These are phyloP conservation scores for Patellaria atrata DNA, from an alignment of 495 filamentous ascomycete species.

Conservation along the genomic window DNA sequence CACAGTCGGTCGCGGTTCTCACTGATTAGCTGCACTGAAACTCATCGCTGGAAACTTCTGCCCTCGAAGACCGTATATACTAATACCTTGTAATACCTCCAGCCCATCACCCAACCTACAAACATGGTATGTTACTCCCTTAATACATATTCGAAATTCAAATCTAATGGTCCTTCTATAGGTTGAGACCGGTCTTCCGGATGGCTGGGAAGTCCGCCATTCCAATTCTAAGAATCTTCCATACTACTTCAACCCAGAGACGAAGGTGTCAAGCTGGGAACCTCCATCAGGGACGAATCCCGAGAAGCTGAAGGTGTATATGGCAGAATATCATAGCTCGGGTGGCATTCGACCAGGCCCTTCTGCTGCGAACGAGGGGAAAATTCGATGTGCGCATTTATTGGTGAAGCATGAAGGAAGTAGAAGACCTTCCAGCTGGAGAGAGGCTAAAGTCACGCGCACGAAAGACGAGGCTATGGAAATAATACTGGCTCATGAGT, in stretches of 20 bases:
- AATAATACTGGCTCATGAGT: slow-evolving; percentile 60
- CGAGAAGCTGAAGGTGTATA: slow-evolving; percentile 82
- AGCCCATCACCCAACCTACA: too few species aligned
- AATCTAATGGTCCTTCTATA: slow-evolving; percentile 23
- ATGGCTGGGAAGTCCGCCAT: slow-evolving; percentile 85
- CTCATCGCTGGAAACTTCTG: too few species aligned
- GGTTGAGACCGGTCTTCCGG: slow-evolving; percentile 68
- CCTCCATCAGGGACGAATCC: slow-evolving; percentile 74
- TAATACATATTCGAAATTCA: too few species aligned
- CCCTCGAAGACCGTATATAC: too few species aligned
- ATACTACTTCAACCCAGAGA: slow-evolving; percentile 84
- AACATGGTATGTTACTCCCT: too few species aligned
- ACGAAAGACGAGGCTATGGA: slow-evolving; percentile 70
- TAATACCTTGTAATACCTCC: too few species aligned
- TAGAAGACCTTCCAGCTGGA: slow-evolving; percentile 80
- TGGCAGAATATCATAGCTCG: slow-evolving; percentile 64
- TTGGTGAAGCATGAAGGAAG: slow-evolving; percentile 86
- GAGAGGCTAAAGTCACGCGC: slow-evolving; percentile 74
- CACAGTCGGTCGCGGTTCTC: too few species aligned
- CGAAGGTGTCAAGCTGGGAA: slow-evolving; percentile 85
- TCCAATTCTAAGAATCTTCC: slow-evolving; percentile 95
- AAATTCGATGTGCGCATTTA: slow-evolving; percentile 83
- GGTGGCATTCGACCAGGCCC: slow-evolving; percentile 29
- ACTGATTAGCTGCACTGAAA: too few species aligned
- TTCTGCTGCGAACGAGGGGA: slow-evolving; percentile 44